Percentiles rank a stretch among this genome's conserved stretches.
Evolutionary conservation across 768 basidiomycete genomes (phyloP).

Genomic region (Fistulinella prunicolor): DNA sequence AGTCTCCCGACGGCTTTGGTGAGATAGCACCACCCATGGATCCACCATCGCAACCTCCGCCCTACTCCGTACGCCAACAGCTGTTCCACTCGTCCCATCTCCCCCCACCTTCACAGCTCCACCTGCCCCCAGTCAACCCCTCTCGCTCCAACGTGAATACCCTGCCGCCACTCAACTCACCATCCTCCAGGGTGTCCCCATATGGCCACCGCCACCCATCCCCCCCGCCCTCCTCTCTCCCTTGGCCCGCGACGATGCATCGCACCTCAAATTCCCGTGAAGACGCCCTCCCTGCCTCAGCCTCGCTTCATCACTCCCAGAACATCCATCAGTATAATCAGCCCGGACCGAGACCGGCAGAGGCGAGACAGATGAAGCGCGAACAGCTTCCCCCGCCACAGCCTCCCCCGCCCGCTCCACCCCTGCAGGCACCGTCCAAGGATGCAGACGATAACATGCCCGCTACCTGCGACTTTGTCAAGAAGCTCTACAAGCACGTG

Average conservation of each 20-base stretch:
- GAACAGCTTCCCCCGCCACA: slow-evolving; percentile 26
- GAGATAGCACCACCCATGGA: slow-evolving; percentile 20
- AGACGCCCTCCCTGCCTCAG: slow-evolving; percentile 32
- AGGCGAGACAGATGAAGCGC: slow-evolving; percentile 29
- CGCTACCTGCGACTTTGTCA: slow-evolving; percentile 90
- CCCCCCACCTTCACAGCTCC: slow-evolving; percentile 43
- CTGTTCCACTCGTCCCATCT: slow-evolving; percentile 44
- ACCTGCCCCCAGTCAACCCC: slow-evolving; percentile 35
- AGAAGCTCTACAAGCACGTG: slow-evolving; percentile 86
- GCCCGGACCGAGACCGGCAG: slow-evolving; percentile 14
- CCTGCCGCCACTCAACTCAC: slow-evolving; percentile 38
- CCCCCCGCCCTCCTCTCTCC: slow-evolving; percentile 24
- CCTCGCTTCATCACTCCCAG: slow-evolving; percentile 17
- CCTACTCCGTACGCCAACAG: slow-evolving; percentile 30
- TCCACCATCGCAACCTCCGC: slow-evolving; percentile 29
- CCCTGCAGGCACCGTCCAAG: slow-evolving; percentile 23
- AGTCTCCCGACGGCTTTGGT: neutral
- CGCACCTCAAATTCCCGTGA: slow-evolving; percentile 43
- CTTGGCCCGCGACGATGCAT: slow-evolving; percentile 29
- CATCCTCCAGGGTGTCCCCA: slow-evolving; percentile 25
- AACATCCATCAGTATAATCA: slow-evolving; percentile 22
- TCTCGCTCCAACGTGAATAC: slow-evolving; percentile 38
- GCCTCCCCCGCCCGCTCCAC: slow-evolving; percentile 20
- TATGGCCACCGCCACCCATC: slow-evolving; percentile 28
- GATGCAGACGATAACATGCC: slow-evolving; percentile 73